Percentiles rank a stretch among this genome's conserved stretches.
phyloP scores from a whole-genome alignment of 148 eudicot genomes.

The Spergularia bocconei region DNA sequence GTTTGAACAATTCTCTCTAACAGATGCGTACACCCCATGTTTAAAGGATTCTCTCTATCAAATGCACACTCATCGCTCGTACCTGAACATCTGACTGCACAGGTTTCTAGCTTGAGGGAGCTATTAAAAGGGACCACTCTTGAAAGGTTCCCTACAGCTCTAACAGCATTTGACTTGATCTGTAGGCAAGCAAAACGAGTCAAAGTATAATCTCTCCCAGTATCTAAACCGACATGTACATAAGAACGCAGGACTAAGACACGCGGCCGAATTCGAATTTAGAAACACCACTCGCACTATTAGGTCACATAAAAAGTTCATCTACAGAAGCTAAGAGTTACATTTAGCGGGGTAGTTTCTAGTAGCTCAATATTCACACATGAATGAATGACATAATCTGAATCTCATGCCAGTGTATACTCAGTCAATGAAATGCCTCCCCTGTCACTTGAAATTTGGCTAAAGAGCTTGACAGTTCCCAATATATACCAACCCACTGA shows the following conservation, averaged over 20 bases:
- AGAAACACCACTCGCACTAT: neutral
- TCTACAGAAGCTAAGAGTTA: neutral
- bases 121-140: conserved; percentile 57
- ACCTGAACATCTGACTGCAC: conserved; percentile 20
- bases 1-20: conserved; percentile 80
- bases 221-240: neutral
- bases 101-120: conserved; percentile 27
- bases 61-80: conserved; percentile 27
- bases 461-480: neutral
- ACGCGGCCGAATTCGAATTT: neutral
- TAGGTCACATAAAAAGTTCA: neutral
- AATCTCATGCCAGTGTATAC: neutral
- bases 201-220: neutral
- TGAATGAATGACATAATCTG: neutral
- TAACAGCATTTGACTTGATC: conserved; percentile 96
- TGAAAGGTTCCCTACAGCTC: conserved; percentile 89
- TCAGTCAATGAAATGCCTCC: neutral
- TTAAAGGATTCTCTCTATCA: conserved; percentile 75
- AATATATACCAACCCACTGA: neutral
- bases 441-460: neutral
- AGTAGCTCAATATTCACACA: conserved; percentile 4
- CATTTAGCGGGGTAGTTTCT: neutral
- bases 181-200: conserved; percentile 25
- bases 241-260: neutral
- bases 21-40: conserved; percentile 34